Conservation (phyloP, 2,329 filamentous ascomycete species). For the Diaporthe velutina region DNA sequence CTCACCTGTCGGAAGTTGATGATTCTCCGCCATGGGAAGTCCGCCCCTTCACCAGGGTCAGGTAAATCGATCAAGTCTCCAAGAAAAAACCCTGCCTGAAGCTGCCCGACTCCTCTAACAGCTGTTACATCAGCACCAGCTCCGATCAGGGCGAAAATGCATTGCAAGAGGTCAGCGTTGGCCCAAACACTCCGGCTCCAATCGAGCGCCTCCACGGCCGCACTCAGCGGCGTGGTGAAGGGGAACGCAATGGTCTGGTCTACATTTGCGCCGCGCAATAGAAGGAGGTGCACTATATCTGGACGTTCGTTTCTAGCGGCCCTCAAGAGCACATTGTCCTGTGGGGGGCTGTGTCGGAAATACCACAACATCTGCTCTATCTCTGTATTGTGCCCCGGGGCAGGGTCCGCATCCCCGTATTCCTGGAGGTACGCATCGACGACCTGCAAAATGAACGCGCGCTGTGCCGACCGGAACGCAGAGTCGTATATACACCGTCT, state of each 20-base stretch:
- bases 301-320: background rate
- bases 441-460: background rate
- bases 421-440: background rate
- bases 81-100: background rate
- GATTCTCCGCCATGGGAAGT: background rate
- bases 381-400: background rate
- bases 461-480: background rate
- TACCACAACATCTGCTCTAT: background rate
- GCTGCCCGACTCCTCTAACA: background rate
- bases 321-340: background rate
- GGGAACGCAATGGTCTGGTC: background rate
- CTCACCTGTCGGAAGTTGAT: background rate
- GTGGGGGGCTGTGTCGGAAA: background rate
- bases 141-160: background rate
- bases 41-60: background rate
- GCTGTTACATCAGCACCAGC: background rate
- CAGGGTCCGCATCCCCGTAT: background rate
- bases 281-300: background rate
- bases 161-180: background rate
- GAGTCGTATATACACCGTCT: background rate
- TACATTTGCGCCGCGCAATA: background rate
- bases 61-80: background rate
- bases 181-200: background rate
- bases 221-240: too few species aligned
- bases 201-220: background rate